Evolutionary conservation across 2,329 filamentous ascomycete genomes (phyloP).

Genomic region (Monilinia polystroma): DNA sequence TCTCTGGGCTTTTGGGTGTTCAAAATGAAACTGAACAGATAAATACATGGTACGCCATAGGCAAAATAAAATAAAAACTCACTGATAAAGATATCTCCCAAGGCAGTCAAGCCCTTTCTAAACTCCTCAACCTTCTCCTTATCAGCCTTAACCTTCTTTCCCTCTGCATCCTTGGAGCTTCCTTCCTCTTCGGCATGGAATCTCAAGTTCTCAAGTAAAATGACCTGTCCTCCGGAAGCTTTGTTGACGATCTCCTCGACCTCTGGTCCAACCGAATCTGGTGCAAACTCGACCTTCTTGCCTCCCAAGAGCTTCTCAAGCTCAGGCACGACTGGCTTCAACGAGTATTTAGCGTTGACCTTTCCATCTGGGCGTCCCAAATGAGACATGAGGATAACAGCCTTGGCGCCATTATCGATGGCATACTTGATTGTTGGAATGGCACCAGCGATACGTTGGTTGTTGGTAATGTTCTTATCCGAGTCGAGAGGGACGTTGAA

Average conservation of each 20-base stretch:
- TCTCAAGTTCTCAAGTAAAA: constrained; percentile 95
- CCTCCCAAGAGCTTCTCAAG: constrained; percentile 81
- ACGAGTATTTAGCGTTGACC: constrained; percentile 86
- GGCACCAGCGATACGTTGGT: constrained; percentile 95
- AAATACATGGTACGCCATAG: not conserved
- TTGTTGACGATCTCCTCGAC: constrained; percentile 87
- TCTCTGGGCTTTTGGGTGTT: not conserved
- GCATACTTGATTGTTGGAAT: constrained; percentile 94
- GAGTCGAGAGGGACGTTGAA: constrained; percentile 98
- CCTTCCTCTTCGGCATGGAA: constrained; percentile 99
- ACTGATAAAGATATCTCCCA: constrained; percentile 98
- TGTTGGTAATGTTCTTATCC: constrained; percentile 94
- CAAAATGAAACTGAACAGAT: not conserved
- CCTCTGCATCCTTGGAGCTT: constrained; percentile 86
- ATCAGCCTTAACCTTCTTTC: constrained; percentile 98
- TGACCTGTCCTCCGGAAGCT: constrained; percentile 75
- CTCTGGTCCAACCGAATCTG: constrained; percentile 86
- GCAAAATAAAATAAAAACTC: constrained; percentile 43
- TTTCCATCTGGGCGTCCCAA: constrained; percentile 93
- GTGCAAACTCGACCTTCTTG: constrained; percentile 81
- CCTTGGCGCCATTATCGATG: constrained; percentile 83
- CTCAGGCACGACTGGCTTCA: constrained; percentile 87
- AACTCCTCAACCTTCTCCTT: constrained; percentile 90
- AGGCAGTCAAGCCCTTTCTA: constrained; percentile 88
- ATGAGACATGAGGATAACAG: constrained; percentile 97